Base-by-base conservation (phyloP, 179 eudicot genomes). In the Camellia oleifera region DNA sequence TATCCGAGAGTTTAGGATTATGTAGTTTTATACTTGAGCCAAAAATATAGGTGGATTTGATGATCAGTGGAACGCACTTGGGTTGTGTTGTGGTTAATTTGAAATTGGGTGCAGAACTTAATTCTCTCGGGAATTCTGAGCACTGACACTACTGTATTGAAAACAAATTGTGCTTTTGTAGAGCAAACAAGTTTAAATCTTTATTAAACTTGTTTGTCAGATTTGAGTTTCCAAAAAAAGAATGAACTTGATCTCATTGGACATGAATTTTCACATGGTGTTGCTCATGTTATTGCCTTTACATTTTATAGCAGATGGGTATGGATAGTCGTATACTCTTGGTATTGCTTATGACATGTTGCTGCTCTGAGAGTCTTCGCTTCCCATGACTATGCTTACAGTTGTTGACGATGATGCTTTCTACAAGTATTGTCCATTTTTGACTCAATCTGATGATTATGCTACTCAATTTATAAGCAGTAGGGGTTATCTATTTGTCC, bases 291-390 rank as follows among this genome's bases (percentile, higher is more conserved):
- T 84, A 60, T 60, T 84, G 72, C 66, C 76, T 78, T 79, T 82
- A 71, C 79, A 63, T 76, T 72, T 78, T 82, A 70, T 83, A 77
- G 79, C 86, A 84, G 84, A 72, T 76, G 80, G 77, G 63, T 63
- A 4, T 73, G 63, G 58, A 77, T 74, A 69, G 77, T 77, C 60
- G 58, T 82, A 71, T 78, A 60, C 72, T 63, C 72, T 77, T 83
- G 79, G 60, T 80, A 48, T 73, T 86, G 79, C 83, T 83, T 67
- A 72, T 84, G 85, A 81, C 81, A 48, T 48, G 83, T 78, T 81
- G 84, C 82, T 82, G 81, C 86, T 62, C 62, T 75, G 81, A 69
- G 78, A 72, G 79, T 77, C 77, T 65, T 77, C 72, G 14, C 77
- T 61, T 80, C 72, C 78, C 70, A 23, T 78, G 80, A 74, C 18